phyloP scores from a whole-genome alignment of 306 rosid species.

The Quercus rubra region DNA sequence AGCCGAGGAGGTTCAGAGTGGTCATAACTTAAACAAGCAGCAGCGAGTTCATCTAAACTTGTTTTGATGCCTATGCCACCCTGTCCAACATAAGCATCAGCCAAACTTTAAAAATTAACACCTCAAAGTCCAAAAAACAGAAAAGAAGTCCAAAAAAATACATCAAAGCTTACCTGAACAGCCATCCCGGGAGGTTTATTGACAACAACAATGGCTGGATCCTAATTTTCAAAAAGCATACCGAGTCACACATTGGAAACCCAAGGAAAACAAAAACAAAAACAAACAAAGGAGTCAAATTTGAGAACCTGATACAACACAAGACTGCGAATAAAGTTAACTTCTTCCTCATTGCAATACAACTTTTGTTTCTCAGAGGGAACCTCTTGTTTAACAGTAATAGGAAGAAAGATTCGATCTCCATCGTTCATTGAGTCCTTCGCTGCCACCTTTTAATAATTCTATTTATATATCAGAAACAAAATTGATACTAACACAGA shows the following conservation, averaged over 20 bases:
- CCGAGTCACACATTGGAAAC: neutral
- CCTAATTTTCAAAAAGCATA: conserved; percentile 39
- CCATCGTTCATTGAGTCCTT: conserved; percentile 67
- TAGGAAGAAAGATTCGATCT: conserved; percentile 69
- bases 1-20: conserved; percentile 75
- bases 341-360: conserved; percentile 51
- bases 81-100: conserved; percentile 36
- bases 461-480: conserved; percentile 14
- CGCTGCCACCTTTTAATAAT: conserved; percentile 52
- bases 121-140: neutral
- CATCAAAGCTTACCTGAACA: conserved; percentile 58
- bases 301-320: conserved; percentile 64
- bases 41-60: conserved; percentile 83
- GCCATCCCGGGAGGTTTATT: conserved; percentile 96
- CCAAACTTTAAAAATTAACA: conserved; percentile 4
- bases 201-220: conserved; percentile 68
- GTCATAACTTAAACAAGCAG: conserved; percentile 63
- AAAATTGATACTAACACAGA: neutral
- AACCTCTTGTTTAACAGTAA: conserved; percentile 42
- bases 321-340: conserved; percentile 47
- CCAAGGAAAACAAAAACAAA: neutral
- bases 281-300: conserved; percentile 1
- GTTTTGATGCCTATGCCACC: conserved; percentile 74
- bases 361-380: conserved; percentile 32
- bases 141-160: neutral